Base-by-base conservation (phyloP, 257 asterid species). In the Nyctanthes arbortristis region DNA sequence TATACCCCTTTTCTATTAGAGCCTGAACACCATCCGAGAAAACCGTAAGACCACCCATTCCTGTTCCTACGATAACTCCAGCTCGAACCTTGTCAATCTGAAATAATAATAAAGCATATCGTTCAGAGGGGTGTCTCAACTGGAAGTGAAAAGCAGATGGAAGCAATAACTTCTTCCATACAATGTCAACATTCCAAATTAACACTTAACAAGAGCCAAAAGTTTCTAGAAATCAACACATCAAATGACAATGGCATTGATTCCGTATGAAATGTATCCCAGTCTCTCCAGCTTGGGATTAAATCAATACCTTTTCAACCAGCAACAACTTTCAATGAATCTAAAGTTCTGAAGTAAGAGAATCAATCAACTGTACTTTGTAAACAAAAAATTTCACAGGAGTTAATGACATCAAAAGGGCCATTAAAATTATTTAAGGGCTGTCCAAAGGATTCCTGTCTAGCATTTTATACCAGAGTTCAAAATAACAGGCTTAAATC, bases 41-140 rank as follows among this genome's bases (percentile, higher is more conserved):
- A 30, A 88, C 97, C 2, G 88, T 72, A 64, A 92, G 90, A 71
- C 98, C 98, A 52, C 96, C 98, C 98, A 92, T 92, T 63, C 98
- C 98, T 29, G 98, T 88, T 59, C 98, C 98, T 22, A 89, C 88
- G 24, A 92, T 84, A 67, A 92, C 90, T 66, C 98, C 98, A 62
- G 91, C 96, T 75, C 96, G 86, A 68, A 75, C 81, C 87, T 92
- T 92, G 65, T 89, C 90, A 75, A 92, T 84, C 98, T 92, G 88
- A 75, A 76, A 69, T 31, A 30, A 65, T 5, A 40, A 64, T 33
- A 57, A 13, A 70, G 47, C 29, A 33, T 31, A 55, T 18, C 57
- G 33, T 39, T 71, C 75, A 79, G 36, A 35, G 22, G 9, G 12
- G 55, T 54, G 36, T 35, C 61, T 25, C 20, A 24, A 20, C 8